Evolutionary conservation across 1,139 yeast species (phyloP).

Genomic region (Geotrichum aggregatum): DNA sequence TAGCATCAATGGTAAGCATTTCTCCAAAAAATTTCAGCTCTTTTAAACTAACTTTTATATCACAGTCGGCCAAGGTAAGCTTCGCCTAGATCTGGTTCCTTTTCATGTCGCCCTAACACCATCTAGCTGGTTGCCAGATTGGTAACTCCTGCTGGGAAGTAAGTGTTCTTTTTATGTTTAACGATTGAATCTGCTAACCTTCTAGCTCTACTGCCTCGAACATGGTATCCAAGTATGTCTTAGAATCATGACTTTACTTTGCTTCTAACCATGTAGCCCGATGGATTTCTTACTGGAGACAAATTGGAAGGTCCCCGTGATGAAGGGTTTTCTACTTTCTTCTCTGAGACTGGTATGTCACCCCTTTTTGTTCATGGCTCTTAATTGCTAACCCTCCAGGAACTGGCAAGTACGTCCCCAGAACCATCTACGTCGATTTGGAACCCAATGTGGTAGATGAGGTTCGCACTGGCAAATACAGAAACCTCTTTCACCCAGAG

Average conservation of each 20-base stretch:
- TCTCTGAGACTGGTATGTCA: conserved; percentile 72
- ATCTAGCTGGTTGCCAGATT: conserved; percentile 90
- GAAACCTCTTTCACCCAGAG: conserved; percentile 94
- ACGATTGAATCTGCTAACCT: conserved; percentile 7
- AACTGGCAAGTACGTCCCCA: conserved; percentile 93
- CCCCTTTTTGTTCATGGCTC: neutral
- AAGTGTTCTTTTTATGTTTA: too few species aligned
- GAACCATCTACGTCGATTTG: conserved; percentile 93
- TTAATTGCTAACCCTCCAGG: conserved; percentile 26
- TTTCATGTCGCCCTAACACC: neutral
- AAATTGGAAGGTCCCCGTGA: conserved; percentile 69
- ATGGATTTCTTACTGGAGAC: conserved; percentile 43
- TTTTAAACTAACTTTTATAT: neutral
- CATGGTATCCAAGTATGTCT: conserved; percentile 72
- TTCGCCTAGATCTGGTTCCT: too few species aligned
- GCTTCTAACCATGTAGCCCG: conserved; percentile 35
- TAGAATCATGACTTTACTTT: too few species aligned
- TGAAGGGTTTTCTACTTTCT: conserved; percentile 94
- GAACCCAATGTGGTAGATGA: conserved; percentile 98
- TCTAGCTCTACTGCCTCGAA: conserved; percentile 71
- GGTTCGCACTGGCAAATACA: conserved; percentile 90
- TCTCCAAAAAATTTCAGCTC: conserved; percentile 11
- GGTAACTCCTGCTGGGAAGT: conserved; percentile 99
- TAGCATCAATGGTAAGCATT: conserved; percentile 85
- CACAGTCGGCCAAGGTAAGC: conserved; percentile 41